These are phyloP conservation scores for Candida silvatica DNA, from an alignment of 805 yeast genomes.

Conservation along the genomic window DNA sequence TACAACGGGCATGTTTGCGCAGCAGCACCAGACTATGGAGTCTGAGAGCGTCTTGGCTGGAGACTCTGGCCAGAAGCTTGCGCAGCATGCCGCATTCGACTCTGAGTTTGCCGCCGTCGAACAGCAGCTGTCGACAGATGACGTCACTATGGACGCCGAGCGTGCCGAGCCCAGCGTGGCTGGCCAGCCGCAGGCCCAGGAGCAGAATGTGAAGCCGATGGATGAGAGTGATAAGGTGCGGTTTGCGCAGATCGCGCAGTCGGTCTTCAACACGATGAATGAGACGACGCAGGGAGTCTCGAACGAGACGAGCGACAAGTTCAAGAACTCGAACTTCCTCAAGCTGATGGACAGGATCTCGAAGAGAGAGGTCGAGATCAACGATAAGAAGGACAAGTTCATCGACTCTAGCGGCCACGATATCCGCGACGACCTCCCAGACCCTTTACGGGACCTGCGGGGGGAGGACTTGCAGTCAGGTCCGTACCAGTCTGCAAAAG, in stretches of 20 bases:
- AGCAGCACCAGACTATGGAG: slow-evolving; percentile 1
- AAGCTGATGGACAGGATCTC: slow-evolving; percentile 33
- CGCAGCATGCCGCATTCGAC: slow-evolving; percentile 1
- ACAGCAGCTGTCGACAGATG: background rate
- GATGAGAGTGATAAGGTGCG: slow-evolving; percentile 25
- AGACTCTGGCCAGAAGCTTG: background rate
- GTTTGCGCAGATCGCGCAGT: slow-evolving; percentile 31
- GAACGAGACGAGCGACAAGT: slow-evolving; percentile 25
- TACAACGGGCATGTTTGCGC: no score
- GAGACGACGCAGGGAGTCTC: slow-evolving; percentile 19
- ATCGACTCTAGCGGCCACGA: slow-evolving; percentile 16
- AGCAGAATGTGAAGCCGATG: background rate
- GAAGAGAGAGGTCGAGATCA: slow-evolving; percentile 29
- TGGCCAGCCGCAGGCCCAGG: background rate
- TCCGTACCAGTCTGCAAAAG: slow-evolving; percentile 16
- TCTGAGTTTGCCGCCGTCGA: slow-evolving; percentile 3
- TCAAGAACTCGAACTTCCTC: slow-evolving; percentile 31
- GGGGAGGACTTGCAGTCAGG: slow-evolving; percentile 14
- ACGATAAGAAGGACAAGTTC: slow-evolving; percentile 27
- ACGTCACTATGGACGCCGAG: background rate
- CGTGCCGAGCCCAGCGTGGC: background rate
- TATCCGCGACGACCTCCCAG: slow-evolving; percentile 4
- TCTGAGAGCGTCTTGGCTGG: no score
- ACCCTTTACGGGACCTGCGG: slow-evolving; percentile 14
- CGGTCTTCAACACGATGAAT: slow-evolving; percentile 31